Base-by-base conservation (phyloP, 2,329 filamentous ascomycete species). In the Sporothrix pallida region DNA sequence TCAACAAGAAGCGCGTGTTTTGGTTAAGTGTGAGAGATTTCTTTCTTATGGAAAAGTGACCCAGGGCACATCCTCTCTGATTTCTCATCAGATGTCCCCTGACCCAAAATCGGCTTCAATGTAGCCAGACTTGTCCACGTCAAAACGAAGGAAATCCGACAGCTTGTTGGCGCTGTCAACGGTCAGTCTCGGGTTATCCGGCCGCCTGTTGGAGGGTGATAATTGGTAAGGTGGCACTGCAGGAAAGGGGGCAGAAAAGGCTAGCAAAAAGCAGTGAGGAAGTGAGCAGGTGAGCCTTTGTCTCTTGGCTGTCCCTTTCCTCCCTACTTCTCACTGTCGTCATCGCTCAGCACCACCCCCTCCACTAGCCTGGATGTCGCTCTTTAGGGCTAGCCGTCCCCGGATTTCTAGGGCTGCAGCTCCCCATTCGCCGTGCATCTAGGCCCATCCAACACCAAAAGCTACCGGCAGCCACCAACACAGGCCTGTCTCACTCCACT, bases 391-490 rank as follows among this genome's bases (percentile, higher is more conserved):
- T 67, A 67, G 62, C 3, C 42, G 10, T 9, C 62, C 62, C 62
- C 62, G 62, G 62, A 67, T 67, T 63, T 67, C 62, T 67, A 15
- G 56, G 60, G 60, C 60, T 46, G 60, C 37, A 65, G 37, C 17
- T 20, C 60, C 60, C 23, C 60, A 44, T 23, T 15, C 6, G 31
- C 60, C 5, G 17, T 15, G 2, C 17, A 46, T 46, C 62, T 65
- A 65, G 62, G 20, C 62, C 62, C 62, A 44, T 42, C n/a, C 31
- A 37, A 37, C 4, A 37, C 31, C 31, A 37, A 37, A 48, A 13
- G 62, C 62, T 48, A 37, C 62, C n/a, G 15, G 9, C 62, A 60
- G n/a, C 54, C 54, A 15, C 23, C 54, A 58, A 58, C 31, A 6
- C 62, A 48, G 62, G 12, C 42, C 60, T 63, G 60, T 65, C 60